These are phyloP conservation scores for Lentinula sp. DNA, from an alignment of 768 basidiomycete species.

Conservation along the genomic window DNA sequence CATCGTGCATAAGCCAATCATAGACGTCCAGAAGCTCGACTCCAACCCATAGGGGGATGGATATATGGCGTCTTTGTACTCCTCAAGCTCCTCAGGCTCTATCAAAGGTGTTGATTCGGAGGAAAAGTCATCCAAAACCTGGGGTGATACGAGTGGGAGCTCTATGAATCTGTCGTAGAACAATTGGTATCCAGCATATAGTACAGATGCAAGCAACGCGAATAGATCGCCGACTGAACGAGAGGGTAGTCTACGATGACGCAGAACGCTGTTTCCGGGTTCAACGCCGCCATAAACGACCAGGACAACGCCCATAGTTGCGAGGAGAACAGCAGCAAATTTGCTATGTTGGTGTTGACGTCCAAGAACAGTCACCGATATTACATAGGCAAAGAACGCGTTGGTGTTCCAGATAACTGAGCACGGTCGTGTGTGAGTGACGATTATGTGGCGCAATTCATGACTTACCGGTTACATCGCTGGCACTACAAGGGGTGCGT, in stretches of 20 bases:
- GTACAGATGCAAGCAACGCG: not conserved
- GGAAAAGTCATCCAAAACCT: not conserved
- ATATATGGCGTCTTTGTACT: not conserved
- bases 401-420: slow-evolving; percentile 1
- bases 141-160: not conserved
- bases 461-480: slow-evolving; percentile 2
- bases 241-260: not conserved
- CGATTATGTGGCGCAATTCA: not conserved
- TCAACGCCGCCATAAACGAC: not conserved
- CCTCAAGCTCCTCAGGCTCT: not conserved
- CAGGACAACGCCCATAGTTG: not conserved
- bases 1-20: not conserved
- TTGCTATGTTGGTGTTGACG: not conserved
- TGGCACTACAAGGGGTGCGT: not conserved
- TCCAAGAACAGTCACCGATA: not conserved
- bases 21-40: slow-evolving; percentile 2
- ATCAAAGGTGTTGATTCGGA: not conserved
- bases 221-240: not conserved
- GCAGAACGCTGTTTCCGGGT: not conserved
- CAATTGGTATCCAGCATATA: not conserved
- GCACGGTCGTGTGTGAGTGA: not conserved
- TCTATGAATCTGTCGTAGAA: not conserved
- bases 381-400: not conserved
- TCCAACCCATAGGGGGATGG: not conserved
- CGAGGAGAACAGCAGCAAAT: not conserved